Evolutionary conservation across 805 yeast genomes (phyloP).

Genomic region (Candida hispaniensis): DNA sequence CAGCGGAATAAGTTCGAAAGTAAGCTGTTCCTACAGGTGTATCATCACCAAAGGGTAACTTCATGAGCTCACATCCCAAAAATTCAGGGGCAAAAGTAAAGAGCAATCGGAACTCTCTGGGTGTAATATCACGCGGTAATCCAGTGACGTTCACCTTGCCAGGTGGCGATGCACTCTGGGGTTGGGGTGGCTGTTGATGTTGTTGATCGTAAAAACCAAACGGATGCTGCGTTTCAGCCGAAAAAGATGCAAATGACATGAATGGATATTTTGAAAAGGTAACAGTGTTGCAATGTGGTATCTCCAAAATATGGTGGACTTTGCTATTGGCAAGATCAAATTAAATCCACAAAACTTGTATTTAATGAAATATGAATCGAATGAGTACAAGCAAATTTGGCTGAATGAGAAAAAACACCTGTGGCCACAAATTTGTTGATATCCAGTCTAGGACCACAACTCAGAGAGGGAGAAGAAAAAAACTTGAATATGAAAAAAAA

Average conservation of each 20-base stretch:
- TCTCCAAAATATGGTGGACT: conserved; percentile 44
- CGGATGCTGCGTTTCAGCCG: no score
- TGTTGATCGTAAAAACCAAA: background rate
- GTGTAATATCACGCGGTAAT: conserved; percentile 31
- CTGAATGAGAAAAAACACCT: no score
- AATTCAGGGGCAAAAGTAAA: conserved; percentile 34
- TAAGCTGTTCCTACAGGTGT: conserved; percentile 24
- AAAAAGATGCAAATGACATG: conserved; percentile 87
- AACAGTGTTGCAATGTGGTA: conserved; percentile 88
- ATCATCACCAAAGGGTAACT: conserved; percentile 21
- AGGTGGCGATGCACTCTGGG: no score
- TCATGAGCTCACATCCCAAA: conserved; percentile 27
- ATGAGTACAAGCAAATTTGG: no score
- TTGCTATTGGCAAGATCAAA: no score
- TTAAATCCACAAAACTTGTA: no score
- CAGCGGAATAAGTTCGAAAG: conserved; percentile 23
- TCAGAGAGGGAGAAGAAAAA: no score
- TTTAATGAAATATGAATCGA: no score
- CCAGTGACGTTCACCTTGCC: conserved; percentile 19
- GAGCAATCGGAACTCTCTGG: conserved; percentile 31
- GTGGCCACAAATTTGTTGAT: no score
- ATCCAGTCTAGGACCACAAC: no score
- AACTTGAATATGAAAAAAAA: no score
- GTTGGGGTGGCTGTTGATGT: conserved; percentile 1
- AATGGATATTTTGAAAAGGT: conserved; percentile 95